These are phyloP conservation scores for Clathrus columnatus DNA, from an alignment of 768 basidiomycete genomes.

Conservation along the genomic window DNA sequence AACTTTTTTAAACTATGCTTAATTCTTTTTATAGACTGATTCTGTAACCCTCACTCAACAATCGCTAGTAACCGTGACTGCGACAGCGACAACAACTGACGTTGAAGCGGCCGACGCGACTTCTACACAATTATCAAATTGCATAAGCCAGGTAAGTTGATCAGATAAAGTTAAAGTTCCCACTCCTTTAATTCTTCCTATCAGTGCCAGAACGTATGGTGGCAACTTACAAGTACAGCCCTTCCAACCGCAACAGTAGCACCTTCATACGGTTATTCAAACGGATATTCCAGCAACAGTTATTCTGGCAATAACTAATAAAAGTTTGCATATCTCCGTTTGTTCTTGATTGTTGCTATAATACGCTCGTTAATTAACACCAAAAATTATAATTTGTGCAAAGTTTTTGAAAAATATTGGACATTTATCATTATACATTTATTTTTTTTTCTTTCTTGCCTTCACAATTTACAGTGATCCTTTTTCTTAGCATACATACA, in stretches of 20 bases:
- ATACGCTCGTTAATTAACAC: not conserved
- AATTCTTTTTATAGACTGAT: conserved; percentile 7
- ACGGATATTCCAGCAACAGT: not conserved
- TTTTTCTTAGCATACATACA: not conserved
- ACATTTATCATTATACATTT: not conserved
- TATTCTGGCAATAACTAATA: conserved; percentile 9
- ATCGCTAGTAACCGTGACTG: conserved; percentile 26
- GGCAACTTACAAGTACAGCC: conserved; percentile 10
- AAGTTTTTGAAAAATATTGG: not conserved
- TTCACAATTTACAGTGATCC: not conserved
- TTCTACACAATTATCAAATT: conserved; percentile 36
- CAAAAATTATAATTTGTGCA: not conserved
- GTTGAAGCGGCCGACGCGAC: conserved; percentile 32
- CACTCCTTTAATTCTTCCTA: conserved; percentile 10
- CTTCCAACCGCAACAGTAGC: not conserved
- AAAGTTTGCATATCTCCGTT: not conserved
- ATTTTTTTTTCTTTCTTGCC: not conserved
- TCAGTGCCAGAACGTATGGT: conserved; percentile 53
- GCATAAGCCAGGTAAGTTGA: conserved; percentile 38
- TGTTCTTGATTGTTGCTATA: not conserved
- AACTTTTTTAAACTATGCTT: not conserved
- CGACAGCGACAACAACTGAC: conserved; percentile 33
- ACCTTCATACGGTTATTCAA: not conserved
- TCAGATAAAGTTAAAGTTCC: not conserved
- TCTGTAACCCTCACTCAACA: conserved; percentile 43